Percentiles rank a stretch among this genome's conserved stretches.
phyloP scores from a whole-genome alignment of 75 land plant genomes.

The Sequoia sempervirens region DNA sequence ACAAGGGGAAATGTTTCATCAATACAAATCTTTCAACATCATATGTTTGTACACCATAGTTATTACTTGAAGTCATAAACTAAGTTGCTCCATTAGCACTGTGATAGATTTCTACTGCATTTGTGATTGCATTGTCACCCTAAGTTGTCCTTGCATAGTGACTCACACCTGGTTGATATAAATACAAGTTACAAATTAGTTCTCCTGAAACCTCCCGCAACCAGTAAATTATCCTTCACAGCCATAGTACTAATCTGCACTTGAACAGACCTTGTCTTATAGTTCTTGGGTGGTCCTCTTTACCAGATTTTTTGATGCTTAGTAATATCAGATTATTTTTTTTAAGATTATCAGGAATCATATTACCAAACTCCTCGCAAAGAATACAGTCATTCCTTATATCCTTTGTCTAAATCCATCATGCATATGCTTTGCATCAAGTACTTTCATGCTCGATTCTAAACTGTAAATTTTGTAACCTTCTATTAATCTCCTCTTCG shows the following conservation, averaged over 20 bases:
- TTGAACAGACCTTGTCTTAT: constrained; percentile 56
- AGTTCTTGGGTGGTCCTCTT: constrained; percentile 35
- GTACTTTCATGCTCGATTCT: too few relatives aligned
- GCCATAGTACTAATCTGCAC: constrained; percentile 84
- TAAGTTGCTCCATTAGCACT: constrained; percentile 18
- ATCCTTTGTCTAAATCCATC: too few relatives aligned
- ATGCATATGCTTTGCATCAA: too few relatives aligned
- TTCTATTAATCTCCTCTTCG: too few relatives aligned
- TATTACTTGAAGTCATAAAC: too few relatives aligned
- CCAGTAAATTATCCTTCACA: constrained; percentile 73
- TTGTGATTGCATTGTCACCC: constrained; percentile 94
- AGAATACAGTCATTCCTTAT: too few relatives aligned
- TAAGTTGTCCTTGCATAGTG: constrained; percentile 76
- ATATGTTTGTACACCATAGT: too few relatives aligned
- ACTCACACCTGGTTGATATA: constrained; percentile 66
- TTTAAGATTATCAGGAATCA: too few relatives aligned
- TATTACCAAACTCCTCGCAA: too few relatives aligned
- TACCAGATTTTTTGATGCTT: neutral
- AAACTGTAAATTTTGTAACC: too few relatives aligned
- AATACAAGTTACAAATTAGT: constrained; percentile 81
- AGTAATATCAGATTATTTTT: too few relatives aligned
- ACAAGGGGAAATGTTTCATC: neutral
- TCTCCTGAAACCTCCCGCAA: constrained; percentile 94
- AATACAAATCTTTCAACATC: too few relatives aligned
- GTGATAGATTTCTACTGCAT: constrained; percentile 85